Base-by-base conservation (phyloP, 192 early-diverging fungal genomes). In the Coemansia sp. region DNA sequence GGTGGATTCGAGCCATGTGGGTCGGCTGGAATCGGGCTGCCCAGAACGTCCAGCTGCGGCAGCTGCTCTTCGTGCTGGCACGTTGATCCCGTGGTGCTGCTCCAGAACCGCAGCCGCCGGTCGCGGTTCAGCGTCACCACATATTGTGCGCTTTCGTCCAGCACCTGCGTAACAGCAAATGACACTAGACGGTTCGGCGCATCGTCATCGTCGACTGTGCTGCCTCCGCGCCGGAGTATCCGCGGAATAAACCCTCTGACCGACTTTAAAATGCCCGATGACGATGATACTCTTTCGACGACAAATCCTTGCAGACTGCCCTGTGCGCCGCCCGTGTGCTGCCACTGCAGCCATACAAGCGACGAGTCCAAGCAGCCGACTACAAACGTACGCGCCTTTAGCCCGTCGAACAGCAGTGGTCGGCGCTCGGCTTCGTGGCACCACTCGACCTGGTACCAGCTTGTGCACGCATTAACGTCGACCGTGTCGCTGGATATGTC, bases 41-140 rank as follows among this genome's bases (percentile, higher is more conserved):
- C 79, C 17, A 59, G 49, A 9, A 64, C 36, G 34, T 82, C 74
- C 11, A 82, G 62, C 64, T 69, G 73, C 17, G 79, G 79, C 25
- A 72, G 38, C 37, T 22, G 20, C 64, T 76, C 74, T 26, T 72
- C 74, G 40, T 77, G 70, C 57, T 66, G 69, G 50, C 74, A 77
- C 4, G 70, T 20, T 8, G 71, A 68, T 4, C 62, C 40, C 46
- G 38, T 20, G 38, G 28, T 56, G 66, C 64, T 69, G 6, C 62
- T 36, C 79, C 79, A 82, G 49, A 82, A 72, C 25, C 79, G 74
- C 31, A 82, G 79, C 52, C 67, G 60, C 50, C 79, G 79, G 25
- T 82, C 79, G 57, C 79, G 73, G 22, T 68, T 65, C 7, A 82
- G 60, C 12, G 79, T 73, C 53, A 76, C 74, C 14, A 64, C 79